phyloP scores from a whole-genome alignment of 371 early-diverging fungal species.

The Lichtheimia hyalospora region DNA sequence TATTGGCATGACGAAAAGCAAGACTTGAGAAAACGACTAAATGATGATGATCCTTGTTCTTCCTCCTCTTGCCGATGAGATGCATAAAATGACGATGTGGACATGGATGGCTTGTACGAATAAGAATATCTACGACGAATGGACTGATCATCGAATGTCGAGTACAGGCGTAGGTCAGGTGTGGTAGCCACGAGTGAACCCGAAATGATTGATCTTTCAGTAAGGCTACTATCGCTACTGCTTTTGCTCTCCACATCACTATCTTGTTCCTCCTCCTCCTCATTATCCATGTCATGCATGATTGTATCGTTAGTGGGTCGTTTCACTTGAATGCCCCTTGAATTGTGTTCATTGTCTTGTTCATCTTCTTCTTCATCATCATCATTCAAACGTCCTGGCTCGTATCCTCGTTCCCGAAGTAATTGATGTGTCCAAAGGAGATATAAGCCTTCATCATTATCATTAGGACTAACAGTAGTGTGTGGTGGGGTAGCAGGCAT shows the following conservation, averaged over 20 bases:
- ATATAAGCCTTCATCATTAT: conserved; percentile 41
- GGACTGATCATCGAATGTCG: too few relatives aligned
- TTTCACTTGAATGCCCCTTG: too few relatives aligned
- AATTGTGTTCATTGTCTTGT: not conserved
- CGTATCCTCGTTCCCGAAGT: conserved; percentile 21
- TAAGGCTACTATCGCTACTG: conserved; percentile 21
- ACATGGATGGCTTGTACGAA: too few relatives aligned
- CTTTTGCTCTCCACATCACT: not conserved
- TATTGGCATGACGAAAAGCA: not conserved
- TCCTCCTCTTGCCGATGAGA: too few relatives aligned
- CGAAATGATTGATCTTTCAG: conserved; percentile 1
- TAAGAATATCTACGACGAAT: too few relatives aligned
- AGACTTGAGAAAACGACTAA: conserved; percentile 2
- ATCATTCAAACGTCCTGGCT: not conserved
- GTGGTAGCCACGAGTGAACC: too few relatives aligned
- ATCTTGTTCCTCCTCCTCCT: not conserved
- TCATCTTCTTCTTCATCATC: conserved; percentile 15
- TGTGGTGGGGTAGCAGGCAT: conserved; percentile 26
- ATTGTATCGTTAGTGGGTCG: too few relatives aligned
- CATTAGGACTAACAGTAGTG: conserved; percentile 28
- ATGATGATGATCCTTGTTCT: not conserved
- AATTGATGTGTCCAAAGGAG: conserved; percentile 44
- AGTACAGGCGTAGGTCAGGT: too few relatives aligned
- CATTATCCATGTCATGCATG: conserved; percentile 2
- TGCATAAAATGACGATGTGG: too few relatives aligned